Evolutionary conservation across 2,329 filamentous ascomycete genomes (phyloP).

Genomic region (Coleophoma crateriformis): DNA sequence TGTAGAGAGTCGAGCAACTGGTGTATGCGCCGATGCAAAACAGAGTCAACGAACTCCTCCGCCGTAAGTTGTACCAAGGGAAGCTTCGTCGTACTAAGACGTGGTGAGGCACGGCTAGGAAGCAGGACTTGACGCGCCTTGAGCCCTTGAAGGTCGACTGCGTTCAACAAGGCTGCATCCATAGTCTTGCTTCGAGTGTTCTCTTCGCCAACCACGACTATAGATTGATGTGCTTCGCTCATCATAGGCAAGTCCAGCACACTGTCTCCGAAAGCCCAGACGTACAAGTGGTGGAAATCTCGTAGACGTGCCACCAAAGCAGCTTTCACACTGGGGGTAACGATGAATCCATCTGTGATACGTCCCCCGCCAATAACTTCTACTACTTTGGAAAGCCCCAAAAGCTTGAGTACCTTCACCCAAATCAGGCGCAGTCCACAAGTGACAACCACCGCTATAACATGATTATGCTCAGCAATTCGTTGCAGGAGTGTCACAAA

Average conservation of each 20-base stretch:
- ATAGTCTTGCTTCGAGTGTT: constrained; percentile 43
- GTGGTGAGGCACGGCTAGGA: constrained; percentile 30
- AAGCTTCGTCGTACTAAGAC: constrained; percentile 29
- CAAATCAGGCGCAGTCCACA: no score
- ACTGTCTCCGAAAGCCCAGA: constrained; percentile 58
- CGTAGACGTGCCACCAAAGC: constrained; percentile 37
- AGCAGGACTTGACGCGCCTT: constrained; percentile 40
- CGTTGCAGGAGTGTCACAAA: no score
- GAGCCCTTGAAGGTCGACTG: constrained; percentile 35
- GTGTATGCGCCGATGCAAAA: no score
- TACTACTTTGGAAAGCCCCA: no score
- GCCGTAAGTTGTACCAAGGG: no score
- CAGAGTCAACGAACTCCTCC: no score
- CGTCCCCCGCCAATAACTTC: no score
- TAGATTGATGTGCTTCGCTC: constrained; percentile 40
- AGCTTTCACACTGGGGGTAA: constrained; percentile 46
- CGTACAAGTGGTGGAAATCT: constrained; percentile 26
- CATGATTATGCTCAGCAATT: no score
- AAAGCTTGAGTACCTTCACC: no score
- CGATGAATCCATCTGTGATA: constrained; percentile 21
- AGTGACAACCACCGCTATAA: no score
- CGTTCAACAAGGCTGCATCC: constrained; percentile 36
- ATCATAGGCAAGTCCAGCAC: constrained; percentile 54
- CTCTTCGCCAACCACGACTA: constrained; percentile 49
- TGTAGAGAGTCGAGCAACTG: no score